phyloP scores from a whole-genome alignment of 2,329 filamentous ascomycete species.

The Ophiocordyceps camponoti-floridani region DNA sequence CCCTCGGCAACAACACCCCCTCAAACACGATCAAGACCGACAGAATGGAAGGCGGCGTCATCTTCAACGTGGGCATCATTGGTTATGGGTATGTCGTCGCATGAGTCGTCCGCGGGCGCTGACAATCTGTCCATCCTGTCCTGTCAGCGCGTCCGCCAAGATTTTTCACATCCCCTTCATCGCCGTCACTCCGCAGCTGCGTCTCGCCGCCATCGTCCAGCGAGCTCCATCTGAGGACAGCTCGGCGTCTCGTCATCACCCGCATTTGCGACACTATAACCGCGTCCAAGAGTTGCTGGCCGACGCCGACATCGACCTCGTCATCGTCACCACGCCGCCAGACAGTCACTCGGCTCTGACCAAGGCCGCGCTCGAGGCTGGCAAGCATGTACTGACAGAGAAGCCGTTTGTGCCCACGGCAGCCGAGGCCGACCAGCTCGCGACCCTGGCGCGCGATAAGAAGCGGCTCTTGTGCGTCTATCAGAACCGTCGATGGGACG shows the following conservation, averaged over 20 bases:
- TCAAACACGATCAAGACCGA: background rate
- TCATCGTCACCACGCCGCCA: conserved; percentile 55
- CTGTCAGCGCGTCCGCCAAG: conserved; percentile 39
- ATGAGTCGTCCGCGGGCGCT: background rate
- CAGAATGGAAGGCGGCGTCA: conserved; percentile 9
- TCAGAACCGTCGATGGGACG: conserved; percentile 63
- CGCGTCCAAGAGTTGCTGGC: conserved; percentile 43
- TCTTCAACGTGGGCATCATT: conserved; percentile 31
- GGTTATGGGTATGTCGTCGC: conserved; percentile 27
- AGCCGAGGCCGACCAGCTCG: conserved; percentile 47
- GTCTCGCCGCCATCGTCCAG: conserved; percentile 60
- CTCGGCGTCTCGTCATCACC: conserved; percentile 52
- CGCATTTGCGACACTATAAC: conserved; percentile 44
- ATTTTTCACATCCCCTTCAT: conserved; percentile 75
- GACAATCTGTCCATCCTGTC: conserved; percentile 20
- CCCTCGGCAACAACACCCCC: background rate
- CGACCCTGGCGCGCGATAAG: conserved; percentile 31
- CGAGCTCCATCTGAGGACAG: conserved; percentile 44
- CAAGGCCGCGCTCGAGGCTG: conserved; percentile 44
- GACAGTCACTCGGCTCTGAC: conserved; percentile 51
- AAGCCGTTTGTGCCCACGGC: conserved; percentile 66
- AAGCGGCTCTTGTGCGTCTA: conserved; percentile 45
- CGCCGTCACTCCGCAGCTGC: conserved; percentile 41
- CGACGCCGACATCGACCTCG: conserved; percentile 47
- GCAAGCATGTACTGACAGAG: conserved; percentile 67